Evolutionary conservation across 148 eudicot species (phyloP).

Genomic region (Rhododendron henanense): DNA sequence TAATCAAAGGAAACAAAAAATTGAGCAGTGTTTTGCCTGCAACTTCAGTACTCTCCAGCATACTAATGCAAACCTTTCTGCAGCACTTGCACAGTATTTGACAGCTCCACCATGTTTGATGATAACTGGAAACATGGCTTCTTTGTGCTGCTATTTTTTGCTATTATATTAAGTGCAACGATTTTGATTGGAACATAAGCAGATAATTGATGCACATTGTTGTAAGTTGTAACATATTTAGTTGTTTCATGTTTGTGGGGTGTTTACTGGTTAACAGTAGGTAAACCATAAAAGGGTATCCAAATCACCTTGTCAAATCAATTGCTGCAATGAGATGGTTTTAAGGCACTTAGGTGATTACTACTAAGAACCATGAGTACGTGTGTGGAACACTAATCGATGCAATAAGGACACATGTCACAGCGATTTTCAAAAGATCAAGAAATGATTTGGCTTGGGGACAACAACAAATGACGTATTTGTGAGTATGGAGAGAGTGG

Average conservation of each 20-base stretch:
- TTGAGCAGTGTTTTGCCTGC: not conserved
- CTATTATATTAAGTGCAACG: not conserved
- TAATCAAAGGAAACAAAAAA: not conserved
- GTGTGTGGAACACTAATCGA: not conserved
- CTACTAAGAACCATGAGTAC: not conserved
- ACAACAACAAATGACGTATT: not conserved
- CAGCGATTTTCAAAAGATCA: not conserved
- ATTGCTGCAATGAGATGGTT: not conserved
- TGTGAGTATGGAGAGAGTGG: not conserved
- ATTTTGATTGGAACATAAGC: not conserved
- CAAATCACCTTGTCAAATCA: not conserved
- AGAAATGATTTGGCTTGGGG: not conserved
- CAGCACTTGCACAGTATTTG: not conserved
- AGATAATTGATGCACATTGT: not conserved
- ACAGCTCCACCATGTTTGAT: not conserved
- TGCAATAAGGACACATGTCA: not conserved
- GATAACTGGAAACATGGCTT: not conserved
- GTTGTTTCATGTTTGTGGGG: not conserved
- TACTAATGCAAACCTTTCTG: not conserved
- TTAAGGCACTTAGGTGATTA: not conserved
- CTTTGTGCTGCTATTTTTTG: not conserved
- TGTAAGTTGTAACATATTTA: not conserved
- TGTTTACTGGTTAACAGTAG: not conserved
- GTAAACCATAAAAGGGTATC: not conserved
- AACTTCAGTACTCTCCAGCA: not conserved